Conservation (phyloP, 225 moss, liverwort and hornwort genomes). For the Bryoerythrophyllum caledonicum region DNA sequence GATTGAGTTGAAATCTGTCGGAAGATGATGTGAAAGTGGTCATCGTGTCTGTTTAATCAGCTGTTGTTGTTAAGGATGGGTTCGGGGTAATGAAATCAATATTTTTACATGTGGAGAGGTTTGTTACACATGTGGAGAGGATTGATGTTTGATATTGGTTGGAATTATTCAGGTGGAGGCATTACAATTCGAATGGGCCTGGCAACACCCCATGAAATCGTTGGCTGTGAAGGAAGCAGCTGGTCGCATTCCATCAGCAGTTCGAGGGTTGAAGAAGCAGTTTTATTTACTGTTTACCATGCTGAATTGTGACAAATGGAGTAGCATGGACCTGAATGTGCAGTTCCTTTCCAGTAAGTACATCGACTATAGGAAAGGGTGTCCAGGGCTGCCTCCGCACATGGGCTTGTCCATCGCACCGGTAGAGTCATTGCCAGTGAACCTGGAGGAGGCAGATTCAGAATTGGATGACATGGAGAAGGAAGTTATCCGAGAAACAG, state of each 20-base stretch:
- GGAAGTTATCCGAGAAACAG: conserved; percentile 22
- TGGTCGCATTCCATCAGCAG: conserved; percentile 60
- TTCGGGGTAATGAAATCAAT: neutral
- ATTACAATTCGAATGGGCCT: conserved; percentile 98
- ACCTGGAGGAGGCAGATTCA: conserved; percentile 41
- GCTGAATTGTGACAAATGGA: conserved; percentile 68
- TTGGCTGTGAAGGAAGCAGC: conserved; percentile 85
- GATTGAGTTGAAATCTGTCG: conserved; percentile 14
- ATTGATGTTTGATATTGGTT: conserved; percentile 19
- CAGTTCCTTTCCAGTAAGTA: conserved; percentile 65
- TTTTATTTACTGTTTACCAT: conserved; percentile 60
- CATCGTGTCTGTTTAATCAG: neutral
- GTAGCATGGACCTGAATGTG: conserved; percentile 58
- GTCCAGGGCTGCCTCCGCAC: conserved; percentile 62
- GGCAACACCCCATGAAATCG: conserved; percentile 92
- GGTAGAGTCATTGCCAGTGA: conserved; percentile 52
- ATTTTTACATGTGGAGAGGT: conserved; percentile 3
- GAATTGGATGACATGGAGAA: conserved; percentile 43
- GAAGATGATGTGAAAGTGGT: neutral
- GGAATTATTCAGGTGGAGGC: conserved; percentile 60
- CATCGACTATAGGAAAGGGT: conserved; percentile 52
- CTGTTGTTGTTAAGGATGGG: neutral
- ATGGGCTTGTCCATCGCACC: conserved; percentile 67
- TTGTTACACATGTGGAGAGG: neutral
- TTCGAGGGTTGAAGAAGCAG: conserved; percentile 74